These are phyloP conservation scores for Striga asiatica DNA, from an alignment of 257 asterid genomes.

Conservation along the genomic window DNA sequence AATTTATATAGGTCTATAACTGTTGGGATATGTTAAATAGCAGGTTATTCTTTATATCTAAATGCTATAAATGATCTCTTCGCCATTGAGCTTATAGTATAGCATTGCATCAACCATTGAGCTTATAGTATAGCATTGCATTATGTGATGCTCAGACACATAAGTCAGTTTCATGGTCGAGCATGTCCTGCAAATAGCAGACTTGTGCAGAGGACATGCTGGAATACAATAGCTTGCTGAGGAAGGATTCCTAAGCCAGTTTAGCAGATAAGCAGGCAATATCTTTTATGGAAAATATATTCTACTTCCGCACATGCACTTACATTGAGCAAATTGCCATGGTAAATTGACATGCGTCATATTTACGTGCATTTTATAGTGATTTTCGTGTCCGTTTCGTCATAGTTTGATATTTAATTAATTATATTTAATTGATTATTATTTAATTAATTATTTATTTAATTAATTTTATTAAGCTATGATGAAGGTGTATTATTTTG, in stretches of 20 bases:
- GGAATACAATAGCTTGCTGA: conserved; percentile 48
- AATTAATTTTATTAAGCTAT: no score
- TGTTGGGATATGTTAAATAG: background rate
- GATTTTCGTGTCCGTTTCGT: no score
- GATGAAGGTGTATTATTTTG: no score
- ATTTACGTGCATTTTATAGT: no score
- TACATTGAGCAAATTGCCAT: conserved; percentile 87
- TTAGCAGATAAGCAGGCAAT: conserved; percentile 37
- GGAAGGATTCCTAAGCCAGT: conserved; percentile 38
- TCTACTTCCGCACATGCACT: conserved; percentile 79
- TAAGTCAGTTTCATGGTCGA: conserved; percentile 98
- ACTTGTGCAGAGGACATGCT: conserved; percentile 79
- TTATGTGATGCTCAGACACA: conserved; percentile 42
- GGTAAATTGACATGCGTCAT: no score
- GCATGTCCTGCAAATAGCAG: conserved; percentile 80
- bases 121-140: no score
- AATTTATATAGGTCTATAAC: conserved; percentile 58
- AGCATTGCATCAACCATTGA: no score
- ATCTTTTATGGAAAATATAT: conserved; percentile 69
- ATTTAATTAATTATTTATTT: no score
- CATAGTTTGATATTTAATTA: no score
- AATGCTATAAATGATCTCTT: no score
- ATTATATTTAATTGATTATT: no score
- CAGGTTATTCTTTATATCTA: background rate
- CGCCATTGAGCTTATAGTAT: no score